phyloP scores from a whole-genome alignment of 495 filamentous ascomycete species.

The Penicillium macrosclerotiorum region DNA sequence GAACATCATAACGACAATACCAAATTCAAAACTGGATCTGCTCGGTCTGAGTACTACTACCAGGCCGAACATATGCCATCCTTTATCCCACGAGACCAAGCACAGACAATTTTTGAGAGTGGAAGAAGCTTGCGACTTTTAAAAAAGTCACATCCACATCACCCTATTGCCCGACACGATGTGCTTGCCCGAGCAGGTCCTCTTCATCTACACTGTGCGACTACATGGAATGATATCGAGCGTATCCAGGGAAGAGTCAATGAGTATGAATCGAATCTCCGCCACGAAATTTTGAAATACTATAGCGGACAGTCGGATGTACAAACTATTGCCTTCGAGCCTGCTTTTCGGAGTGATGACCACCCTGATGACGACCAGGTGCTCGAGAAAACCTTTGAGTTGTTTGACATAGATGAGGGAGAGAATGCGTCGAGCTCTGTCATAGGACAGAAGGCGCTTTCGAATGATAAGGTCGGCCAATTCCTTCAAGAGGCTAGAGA shows the following conservation, averaged over 20 bases:
- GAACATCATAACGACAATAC: conserved; percentile 47
- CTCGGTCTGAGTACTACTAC: conserved; percentile 58
- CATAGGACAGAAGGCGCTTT: conserved; percentile 21
- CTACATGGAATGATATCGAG: conserved; percentile 73
- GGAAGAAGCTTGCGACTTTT: conserved; percentile 75
- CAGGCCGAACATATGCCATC: conserved; percentile 60
- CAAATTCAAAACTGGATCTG: conserved; percentile 53
- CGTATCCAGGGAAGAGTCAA: conserved; percentile 57
- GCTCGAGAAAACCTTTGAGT: conserved; percentile 28
- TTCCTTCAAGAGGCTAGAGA: conserved; percentile 22
- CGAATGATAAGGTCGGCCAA: conserved; percentile 29
- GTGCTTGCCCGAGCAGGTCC: conserved; percentile 43
- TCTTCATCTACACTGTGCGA: conserved; percentile 67
- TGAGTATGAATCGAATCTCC: conserved; percentile 57
- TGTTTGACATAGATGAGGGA: conserved; percentile 40
- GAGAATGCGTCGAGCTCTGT: conserved; percentile 23
- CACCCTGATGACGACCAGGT: conserved; percentile 7
- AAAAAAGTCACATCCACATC: conserved; percentile 68
- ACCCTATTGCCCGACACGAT: conserved; percentile 62
- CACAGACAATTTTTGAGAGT: conserved; percentile 68
- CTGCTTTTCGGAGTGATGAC: background rate
- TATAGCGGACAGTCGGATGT: conserved; percentile 18
- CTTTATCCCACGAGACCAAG: conserved; percentile 64
- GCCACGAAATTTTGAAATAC: conserved; percentile 40
- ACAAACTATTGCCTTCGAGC: background rate